phyloP scores from a whole-genome alignment of 768 basidiomycete genomes.

The Mycena rosella region DNA sequence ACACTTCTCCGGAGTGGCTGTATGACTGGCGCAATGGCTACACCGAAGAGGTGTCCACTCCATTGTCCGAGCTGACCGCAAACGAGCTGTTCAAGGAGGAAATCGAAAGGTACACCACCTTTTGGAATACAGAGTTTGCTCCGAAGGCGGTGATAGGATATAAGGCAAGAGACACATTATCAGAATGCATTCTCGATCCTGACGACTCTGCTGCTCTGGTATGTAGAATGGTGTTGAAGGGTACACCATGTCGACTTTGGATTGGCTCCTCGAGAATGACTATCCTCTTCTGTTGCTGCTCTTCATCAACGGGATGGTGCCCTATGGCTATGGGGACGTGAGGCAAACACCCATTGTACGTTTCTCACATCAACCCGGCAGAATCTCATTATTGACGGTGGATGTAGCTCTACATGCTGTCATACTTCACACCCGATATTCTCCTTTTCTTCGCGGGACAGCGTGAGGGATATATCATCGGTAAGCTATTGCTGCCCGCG shows the following conservation, averaged over 20 bases:
- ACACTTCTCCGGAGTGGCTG: constrained; percentile 10
- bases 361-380: constrained; percentile 1
- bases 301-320: constrained; percentile 17
- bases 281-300: constrained; percentile 12
- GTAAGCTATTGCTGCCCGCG: constrained; percentile 19
- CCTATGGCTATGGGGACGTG: constrained; percentile 22
- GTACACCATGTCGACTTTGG: constrained; percentile 20
- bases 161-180: constrained; percentile 21
- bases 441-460: no score
- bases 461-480: constrained; percentile 11
- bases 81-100: constrained; percentile 18
- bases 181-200: constrained; percentile 22
- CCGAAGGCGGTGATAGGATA: constrained; percentile 16
- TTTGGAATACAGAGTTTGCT: constrained; percentile 20
- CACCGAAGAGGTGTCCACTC: constrained; percentile 19
- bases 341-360: constrained; percentile 21
- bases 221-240: constrained; percentile 25
- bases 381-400: no score
- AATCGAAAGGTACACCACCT: constrained; percentile 14
- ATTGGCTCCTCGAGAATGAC: constrained; percentile 15
- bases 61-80: constrained; percentile 21
- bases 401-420: no score
- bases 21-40: constrained; percentile 18
- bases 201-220: constrained; percentile 17
- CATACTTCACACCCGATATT: no score